Percentiles rank a stretch among this genome's conserved stretches.
These are phyloP conservation scores for Sinapis alba DNA, from an alignment of 441 rosid species.

Conservation along the genomic window DNA sequence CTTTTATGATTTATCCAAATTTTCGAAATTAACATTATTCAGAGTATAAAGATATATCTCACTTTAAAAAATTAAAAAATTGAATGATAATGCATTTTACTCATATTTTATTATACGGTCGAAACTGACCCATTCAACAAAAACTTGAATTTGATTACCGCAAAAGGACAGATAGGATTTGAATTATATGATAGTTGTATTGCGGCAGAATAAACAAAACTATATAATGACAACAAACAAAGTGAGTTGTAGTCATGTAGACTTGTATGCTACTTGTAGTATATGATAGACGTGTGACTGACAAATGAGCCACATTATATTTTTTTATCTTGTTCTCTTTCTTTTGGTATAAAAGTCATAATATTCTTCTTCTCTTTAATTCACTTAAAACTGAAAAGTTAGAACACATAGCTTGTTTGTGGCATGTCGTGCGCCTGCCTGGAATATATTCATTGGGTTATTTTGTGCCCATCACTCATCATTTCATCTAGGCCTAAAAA, in stretches of 20 bases:
- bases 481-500: too few relatives aligned
- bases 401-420: background rate
- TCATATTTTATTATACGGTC: background rate
- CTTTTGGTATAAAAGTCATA: conserved; percentile 1
- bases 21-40: background rate
- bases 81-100: background rate
- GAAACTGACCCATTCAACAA: background rate
- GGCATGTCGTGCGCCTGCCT: conserved; percentile 1
- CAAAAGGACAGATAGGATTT: background rate
- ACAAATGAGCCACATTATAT: background rate
- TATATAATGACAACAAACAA: conserved; percentile 3
- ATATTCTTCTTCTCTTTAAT: background rate
- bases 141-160: background rate
- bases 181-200: background rate
- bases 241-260: background rate
- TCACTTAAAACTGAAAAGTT: background rate
- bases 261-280: background rate
- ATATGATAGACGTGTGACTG: conserved; percentile 13
- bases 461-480: background rate
- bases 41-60: background rate
- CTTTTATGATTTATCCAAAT: conserved; percentile 10
- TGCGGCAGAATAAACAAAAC: conserved; percentile 1
- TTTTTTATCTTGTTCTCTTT: conserved; percentile 7
- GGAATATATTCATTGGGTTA: background rate
- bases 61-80: background rate